Base-by-base conservation (phyloP, 306 rosid genomes). In the Sophora flavescens region DNA sequence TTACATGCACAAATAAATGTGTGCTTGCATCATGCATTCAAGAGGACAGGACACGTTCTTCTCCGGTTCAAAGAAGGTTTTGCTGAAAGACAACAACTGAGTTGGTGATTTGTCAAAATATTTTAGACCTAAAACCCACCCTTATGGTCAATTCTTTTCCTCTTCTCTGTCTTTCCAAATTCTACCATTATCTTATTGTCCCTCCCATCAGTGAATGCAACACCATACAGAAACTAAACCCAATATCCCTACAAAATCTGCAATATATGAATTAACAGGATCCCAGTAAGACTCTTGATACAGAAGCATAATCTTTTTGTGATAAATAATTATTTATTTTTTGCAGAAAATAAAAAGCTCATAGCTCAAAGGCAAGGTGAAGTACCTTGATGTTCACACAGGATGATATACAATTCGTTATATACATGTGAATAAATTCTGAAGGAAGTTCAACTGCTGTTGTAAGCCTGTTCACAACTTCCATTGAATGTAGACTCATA, bases 401-500 rank as follows among this genome's bases (percentile, higher is more conserved):
- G 33, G 98, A 96, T 77, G 97, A 86, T 91, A 96, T 96, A 85
- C 99, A 96, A 78, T 96, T 96, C 73, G 92, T 87, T 81, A 96
- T 96, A 86, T 96, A 96, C 96, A 92, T 78, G 86, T 89, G 96
- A 80, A 96, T 92, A 87, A 96, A 96, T 78, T 89, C 98, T 2
- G 99, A 79, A 11, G 99, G 99, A 66, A 96, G 97, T 57, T 91
- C 96, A 76, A 92, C 98, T 15, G 98, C 91, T 73, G 99, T 96
- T 74, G 99, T 96, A 58, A 96, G 99, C 84, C 99, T 84, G 86
- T 92, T 96, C 79, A 96, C 99, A 71, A 96, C 99, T 91, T 96
- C 99, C 99, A 96, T 96, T 0, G 98, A 96, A 84, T 96, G 98
- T 42, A 96, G 94, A 88, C 99, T 96, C 99, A 92, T 92, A 84